These are phyloP conservation scores for Chloridella minuta DNA, from an alignment of 352 stramenopile species.

Conservation along the genomic window DNA sequence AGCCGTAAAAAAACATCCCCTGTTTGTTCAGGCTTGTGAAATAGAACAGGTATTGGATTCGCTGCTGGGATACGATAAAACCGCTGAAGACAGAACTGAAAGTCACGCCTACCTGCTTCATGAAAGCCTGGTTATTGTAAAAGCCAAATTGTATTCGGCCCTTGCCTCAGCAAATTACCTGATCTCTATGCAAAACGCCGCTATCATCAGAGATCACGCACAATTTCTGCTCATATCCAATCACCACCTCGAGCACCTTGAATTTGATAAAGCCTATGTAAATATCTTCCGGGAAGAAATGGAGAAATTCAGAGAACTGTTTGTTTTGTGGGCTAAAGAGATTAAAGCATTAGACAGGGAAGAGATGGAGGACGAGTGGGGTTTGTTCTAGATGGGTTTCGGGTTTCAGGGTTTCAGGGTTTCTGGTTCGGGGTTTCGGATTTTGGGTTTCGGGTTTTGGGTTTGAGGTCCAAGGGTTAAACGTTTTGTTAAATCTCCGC, in stretches of 20 bases:
- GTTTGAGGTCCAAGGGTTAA: too few relatives aligned
- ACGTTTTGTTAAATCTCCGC: too few relatives aligned
- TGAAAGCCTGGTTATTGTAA: neutral
- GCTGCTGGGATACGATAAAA: neutral
- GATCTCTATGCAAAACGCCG: neutral
- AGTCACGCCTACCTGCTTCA: neutral
- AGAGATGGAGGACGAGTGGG: neutral
- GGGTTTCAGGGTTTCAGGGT: too few relatives aligned
- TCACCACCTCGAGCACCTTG: neutral
- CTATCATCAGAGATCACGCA: neutral
- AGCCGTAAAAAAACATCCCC: neutral
- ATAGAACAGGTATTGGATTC: neutral
- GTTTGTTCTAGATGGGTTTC: too few relatives aligned
- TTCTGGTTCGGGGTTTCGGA: too few relatives aligned
- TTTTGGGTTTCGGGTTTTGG: too few relatives aligned
- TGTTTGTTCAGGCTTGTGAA: neutral
- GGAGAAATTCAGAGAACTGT: conserved; percentile 1
- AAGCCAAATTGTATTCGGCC: neutral
- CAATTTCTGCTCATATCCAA: neutral
- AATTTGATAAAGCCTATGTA: neutral
- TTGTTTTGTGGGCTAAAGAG: neutral
- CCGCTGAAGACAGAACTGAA: neutral
- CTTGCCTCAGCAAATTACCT: neutral
- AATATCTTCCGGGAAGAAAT: neutral
- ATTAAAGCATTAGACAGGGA: neutral